Evolutionary conservation across 306 rosid genomes (phyloP).

Genomic region (Cicer pinnatifidum): DNA sequence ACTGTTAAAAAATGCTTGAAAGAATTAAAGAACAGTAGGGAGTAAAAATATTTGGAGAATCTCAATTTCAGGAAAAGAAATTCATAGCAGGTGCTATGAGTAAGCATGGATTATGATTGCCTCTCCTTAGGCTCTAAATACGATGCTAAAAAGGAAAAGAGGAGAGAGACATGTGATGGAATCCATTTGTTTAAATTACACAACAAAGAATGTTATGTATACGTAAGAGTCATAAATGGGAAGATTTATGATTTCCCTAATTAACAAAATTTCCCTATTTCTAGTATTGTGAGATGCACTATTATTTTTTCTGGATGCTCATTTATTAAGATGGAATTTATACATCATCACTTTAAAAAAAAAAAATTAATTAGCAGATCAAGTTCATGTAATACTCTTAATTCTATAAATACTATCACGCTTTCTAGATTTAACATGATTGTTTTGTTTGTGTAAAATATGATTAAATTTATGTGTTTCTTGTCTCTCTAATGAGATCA

Average conservation of each 20-base stretch:
- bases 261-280: background rate
- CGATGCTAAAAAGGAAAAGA: background rate
- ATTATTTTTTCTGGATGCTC: background rate
- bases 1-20: no score
- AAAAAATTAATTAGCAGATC: conserved; percentile 3
- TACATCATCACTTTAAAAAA: conserved; percentile 13
- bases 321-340: conserved; percentile 5
- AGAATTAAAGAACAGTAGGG: no score
- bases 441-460: conserved; percentile 27
- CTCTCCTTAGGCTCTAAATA: no score
- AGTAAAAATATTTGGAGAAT: no score
- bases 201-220: background rate
- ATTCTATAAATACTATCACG: conserved; percentile 17
- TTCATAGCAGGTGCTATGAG: no score
- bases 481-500: no score
- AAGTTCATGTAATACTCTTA: conserved; percentile 19
- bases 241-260: no score
- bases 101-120: no score
- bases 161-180: background rate
- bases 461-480: no score
- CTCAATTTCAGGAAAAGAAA: no score
- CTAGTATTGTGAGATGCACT: background rate
- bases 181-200: background rate
- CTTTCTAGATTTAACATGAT: conserved; percentile 15
- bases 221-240: background rate